Conservation (phyloP, 2,329 filamentous ascomycete genomes). For the Aspergillus tanneri region DNA sequence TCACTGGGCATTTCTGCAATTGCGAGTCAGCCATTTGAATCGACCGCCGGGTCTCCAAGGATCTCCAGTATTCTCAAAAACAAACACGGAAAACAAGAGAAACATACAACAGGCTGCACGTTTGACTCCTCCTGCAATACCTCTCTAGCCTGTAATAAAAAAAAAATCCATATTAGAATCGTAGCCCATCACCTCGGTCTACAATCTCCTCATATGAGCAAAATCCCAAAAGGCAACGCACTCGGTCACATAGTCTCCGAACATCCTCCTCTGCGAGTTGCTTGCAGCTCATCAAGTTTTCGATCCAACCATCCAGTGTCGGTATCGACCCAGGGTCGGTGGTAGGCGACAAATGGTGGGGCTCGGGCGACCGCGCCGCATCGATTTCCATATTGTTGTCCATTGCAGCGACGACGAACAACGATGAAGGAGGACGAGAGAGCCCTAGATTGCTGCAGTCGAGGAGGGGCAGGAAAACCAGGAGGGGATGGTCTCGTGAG, state of each 20-base stretch:
- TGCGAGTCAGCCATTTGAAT: slow-evolving; percentile 22
- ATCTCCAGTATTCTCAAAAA: not conserved
- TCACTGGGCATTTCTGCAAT: slow-evolving; percentile 90
- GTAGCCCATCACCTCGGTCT: not conserved
- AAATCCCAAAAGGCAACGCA: slow-evolving; percentile 55
- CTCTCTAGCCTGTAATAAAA: slow-evolving; percentile 71
- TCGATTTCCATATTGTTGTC: slow-evolving; percentile 98
- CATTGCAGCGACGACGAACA: slow-evolving; percentile 53
- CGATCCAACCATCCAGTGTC: slow-evolving; percentile 96
- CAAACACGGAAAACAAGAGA: slow-evolving; percentile 11
- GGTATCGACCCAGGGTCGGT: slow-evolving; percentile 86
- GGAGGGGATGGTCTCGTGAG: slow-evolving; percentile 39
- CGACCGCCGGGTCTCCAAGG: slow-evolving; percentile 10
- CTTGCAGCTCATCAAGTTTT: slow-evolving; percentile 97
- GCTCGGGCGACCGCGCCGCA: slow-evolving; percentile 79
- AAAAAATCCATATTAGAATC: slow-evolving; percentile 1
- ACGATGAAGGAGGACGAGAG: slow-evolving; percentile 6
- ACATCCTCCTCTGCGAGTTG: slow-evolving; percentile 94
- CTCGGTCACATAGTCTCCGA: slow-evolving; percentile 96
- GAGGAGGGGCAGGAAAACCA: slow-evolving; percentile 23
- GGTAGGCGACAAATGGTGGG: slow-evolving; percentile 70
- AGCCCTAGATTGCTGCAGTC: slow-evolving; percentile 19
- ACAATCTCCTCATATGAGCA: no score
- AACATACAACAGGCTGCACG: slow-evolving; percentile 91
- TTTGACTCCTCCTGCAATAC: slow-evolving; percentile 97